Conservation (phyloP, 352 stramenopile species). For the Globisporangium rhizosaccharum region DNA sequence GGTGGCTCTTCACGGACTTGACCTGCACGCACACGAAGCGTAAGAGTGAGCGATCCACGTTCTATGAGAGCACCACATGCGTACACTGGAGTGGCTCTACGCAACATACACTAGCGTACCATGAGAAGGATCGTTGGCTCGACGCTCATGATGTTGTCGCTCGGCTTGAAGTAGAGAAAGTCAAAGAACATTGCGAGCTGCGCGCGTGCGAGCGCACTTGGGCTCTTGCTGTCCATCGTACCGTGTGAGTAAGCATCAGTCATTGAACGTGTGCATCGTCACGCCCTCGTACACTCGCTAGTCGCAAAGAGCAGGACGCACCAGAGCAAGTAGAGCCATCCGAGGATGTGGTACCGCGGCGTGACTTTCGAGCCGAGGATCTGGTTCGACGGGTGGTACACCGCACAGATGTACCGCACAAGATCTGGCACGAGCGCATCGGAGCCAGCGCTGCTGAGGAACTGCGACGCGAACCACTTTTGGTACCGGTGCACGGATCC, state of each 20-base stretch:
- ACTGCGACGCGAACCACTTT: slow-evolving; percentile 84
- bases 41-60: neutral
- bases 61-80: too few relatives aligned
- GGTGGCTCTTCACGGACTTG: slow-evolving; percentile 84
- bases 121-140: slow-evolving; percentile 81
- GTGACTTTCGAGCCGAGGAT: slow-evolving; percentile 80
- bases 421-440: slow-evolving; percentile 77
- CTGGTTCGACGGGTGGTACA: slow-evolving; percentile 82
- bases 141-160: slow-evolving; percentile 80
- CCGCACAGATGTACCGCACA: slow-evolving; percentile 78
- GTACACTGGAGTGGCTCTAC: too few relatives aligned
- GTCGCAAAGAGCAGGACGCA: slow-evolving; percentile 10
- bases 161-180: slow-evolving; percentile 79
- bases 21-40: slow-evolving; percentile 28
- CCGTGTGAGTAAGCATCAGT: neutral
- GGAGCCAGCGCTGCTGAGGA: slow-evolving; percentile 57
- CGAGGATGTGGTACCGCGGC: slow-evolving; percentile 80
- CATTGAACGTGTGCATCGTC: neutral
- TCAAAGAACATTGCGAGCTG: slow-evolving; percentile 87
- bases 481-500: slow-evolving; percentile 76
- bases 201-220: slow-evolving; percentile 59
- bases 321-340: slow-evolving; percentile 83
- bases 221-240: slow-evolving; percentile 46
- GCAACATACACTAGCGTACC: slow-evolving; percentile 25
- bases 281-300: neutral